Conservation (phyloP, 495 filamentous ascomycete genomes). For the Cercophora sp. region DNA sequence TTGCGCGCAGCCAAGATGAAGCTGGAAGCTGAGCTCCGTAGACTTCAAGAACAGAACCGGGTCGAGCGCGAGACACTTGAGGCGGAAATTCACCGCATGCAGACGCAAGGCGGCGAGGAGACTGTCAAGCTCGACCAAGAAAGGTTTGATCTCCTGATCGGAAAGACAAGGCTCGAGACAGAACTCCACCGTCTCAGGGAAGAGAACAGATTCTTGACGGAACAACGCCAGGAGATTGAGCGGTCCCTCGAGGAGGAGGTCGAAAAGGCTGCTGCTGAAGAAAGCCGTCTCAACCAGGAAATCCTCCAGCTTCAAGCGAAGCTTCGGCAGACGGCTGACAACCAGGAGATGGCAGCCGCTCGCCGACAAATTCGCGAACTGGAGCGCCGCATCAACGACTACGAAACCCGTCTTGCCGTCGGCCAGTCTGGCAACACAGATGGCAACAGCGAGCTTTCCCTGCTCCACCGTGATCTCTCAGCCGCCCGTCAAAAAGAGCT, state of each 20-base stretch:
- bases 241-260: conserved; percentile 53
- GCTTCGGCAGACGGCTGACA: conserved; percentile 43
- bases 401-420: conserved; percentile 50
- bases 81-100: conserved; percentile 45
- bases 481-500: conserved; percentile 61
- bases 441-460: conserved; percentile 53
- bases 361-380: conserved; percentile 54
- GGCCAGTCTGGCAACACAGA: conserved; percentile 38
- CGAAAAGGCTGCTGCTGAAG: conserved; percentile 53
- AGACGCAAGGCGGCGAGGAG: conserved; percentile 34
- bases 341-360: conserved; percentile 44
- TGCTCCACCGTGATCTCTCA: conserved; percentile 57
- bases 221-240: conserved; percentile 52
- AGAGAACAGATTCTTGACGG: conserved; percentile 49
- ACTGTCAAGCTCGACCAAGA: conserved; percentile 59
- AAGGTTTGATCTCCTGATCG: conserved; percentile 56
- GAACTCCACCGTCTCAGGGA: conserved; percentile 57
- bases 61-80: conserved; percentile 39
- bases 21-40: conserved; percentile 56
- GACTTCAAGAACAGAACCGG: conserved; percentile 55
- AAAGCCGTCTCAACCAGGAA: conserved; percentile 54
- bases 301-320: conserved; percentile 53
- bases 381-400: conserved; percentile 54
- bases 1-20: conserved; percentile 56
- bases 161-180: conserved; percentile 54